Base-by-base conservation (phyloP, 179 eudicot species). In the Vitellaria paradoxa region DNA sequence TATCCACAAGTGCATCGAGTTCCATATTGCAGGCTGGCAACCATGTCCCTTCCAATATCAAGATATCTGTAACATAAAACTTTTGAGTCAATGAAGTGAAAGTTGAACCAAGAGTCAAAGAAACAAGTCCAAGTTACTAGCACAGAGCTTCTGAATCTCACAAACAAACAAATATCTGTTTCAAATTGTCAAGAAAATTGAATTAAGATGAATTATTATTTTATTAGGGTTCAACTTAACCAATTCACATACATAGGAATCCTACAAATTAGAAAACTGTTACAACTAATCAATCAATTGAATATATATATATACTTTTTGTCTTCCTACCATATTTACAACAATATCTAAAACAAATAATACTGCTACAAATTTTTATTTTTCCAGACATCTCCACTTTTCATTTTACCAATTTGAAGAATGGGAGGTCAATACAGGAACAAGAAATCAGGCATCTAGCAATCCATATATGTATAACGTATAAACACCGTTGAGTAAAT, bases 1-100 rank as follows among this genome's bases (percentile, higher is more conserved):
- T 93, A 96, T 76, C 99, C 99, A 86, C 99, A 96, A 14, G 91
- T 87, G 84, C 99, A 96, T 80, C 97, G 90, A 12, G 99, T 98
- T 21, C 91, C 94, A 83, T 89, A 88, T 75, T 96, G 99, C 85
- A 96, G 85, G 86, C 99, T 96, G 71, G 97, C 83, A 75, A 96
- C 89, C 78, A 96, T 90, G 82, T 96, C 99, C 72, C 99, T 86
- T 59, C 99, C 99, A 56, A 87, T 96, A 82, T 93, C 99, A 82
- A 96, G 96, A 82, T 89, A 96, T 85, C 99, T 96, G 76, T 65
- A 84, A 45, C 60, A 65, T 81, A 65, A 79, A 75, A 70, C 26
- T n/a, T 14, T 11, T 4, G 24, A 17, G 6, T 50, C 64, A 76
- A 30, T 2, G 17, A 68, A 75, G 11, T 21, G 47, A 59, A 66